Conservation (phyloP, 495 filamentous ascomycete genomes). For the Penicillium taxi region DNA sequence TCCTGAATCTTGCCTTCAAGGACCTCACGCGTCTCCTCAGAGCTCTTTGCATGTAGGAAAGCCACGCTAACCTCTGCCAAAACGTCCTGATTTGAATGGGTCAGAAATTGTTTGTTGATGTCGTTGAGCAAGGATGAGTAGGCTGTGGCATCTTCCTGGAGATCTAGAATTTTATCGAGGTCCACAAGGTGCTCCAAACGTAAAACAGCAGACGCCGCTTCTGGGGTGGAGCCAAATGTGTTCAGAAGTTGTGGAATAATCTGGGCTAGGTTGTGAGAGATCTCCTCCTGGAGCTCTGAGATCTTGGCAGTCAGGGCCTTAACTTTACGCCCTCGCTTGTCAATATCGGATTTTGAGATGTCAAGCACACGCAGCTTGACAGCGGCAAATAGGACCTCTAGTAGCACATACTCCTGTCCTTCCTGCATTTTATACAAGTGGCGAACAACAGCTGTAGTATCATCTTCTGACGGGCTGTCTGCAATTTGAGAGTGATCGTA, state of each 20-base stretch:
- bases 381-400: conserved; percentile 76
- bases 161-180: conserved; percentile 78
- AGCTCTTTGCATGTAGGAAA: conserved; percentile 74
- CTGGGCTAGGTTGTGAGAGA: conserved; percentile 62
- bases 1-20: conserved; percentile 69
- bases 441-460: conserved; percentile 48
- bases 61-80: conserved; percentile 76
- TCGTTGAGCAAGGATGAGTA: conserved; percentile 82
- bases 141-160: conserved; percentile 75
- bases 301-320: conserved; percentile 55
- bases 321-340: conserved; percentile 53
- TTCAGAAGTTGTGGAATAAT: conserved; percentile 79
- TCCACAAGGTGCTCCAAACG: conserved; percentile 83
- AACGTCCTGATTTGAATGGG: conserved; percentile 77
- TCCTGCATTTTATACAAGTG: conserved; percentile 63
- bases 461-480: conserved; percentile 44
- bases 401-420: conserved; percentile 72
- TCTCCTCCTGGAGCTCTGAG: conserved; percentile 59
- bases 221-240: conserved; percentile 84
- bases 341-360: conserved; percentile 47
- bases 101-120: conserved; percentile 86
- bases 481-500: conserved; percentile 71
- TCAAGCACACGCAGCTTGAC: conserved; percentile 60
- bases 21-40: conserved; percentile 78
- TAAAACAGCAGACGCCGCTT: conserved; percentile 75